phyloP scores from a whole-genome alignment of 2,329 filamentous ascomycete species.

The Talaromyces atroroseus region DNA sequence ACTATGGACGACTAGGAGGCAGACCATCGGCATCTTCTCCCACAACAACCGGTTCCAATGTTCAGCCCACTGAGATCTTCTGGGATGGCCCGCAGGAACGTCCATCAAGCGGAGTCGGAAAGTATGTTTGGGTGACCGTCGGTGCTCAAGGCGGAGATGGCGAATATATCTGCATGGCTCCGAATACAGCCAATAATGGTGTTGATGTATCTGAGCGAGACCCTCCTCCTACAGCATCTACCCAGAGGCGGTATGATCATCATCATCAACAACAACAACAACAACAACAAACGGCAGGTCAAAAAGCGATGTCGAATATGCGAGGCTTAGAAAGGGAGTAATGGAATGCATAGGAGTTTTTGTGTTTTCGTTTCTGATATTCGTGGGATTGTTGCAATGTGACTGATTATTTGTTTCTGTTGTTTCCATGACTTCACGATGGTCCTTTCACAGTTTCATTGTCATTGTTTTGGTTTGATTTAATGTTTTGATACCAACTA shows the following conservation, averaged over 20 bases:
- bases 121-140: slow-evolving; percentile 49
- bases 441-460: not conserved
- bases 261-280: not conserved
- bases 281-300: not conserved
- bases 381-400: not conserved
- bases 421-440: not conserved
- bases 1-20: slow-evolving; percentile 33
- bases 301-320: not conserved
- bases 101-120: slow-evolving; percentile 41
- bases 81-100: slow-evolving; percentile 41
- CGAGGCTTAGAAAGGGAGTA: not conserved
- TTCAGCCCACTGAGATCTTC: slow-evolving; percentile 27
- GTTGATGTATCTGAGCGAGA: not conserved
- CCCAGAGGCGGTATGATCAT: not conserved
- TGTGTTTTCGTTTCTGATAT: not conserved
- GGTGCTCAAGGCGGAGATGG: slow-evolving; percentile 44
- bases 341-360: not conserved
- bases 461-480: not conserved
- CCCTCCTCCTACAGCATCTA: not conserved
- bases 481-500: slow-evolving; percentile 3
- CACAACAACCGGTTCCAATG: slow-evolving; percentile 11
- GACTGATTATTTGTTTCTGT: not conserved
- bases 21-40: slow-evolving; percentile 19
- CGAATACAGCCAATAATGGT: not conserved
- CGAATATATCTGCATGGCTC: slow-evolving; percentile 29